Base-by-base conservation (phyloP, 768 basidiomycete species). In the Podaxis carcinomalis region DNA sequence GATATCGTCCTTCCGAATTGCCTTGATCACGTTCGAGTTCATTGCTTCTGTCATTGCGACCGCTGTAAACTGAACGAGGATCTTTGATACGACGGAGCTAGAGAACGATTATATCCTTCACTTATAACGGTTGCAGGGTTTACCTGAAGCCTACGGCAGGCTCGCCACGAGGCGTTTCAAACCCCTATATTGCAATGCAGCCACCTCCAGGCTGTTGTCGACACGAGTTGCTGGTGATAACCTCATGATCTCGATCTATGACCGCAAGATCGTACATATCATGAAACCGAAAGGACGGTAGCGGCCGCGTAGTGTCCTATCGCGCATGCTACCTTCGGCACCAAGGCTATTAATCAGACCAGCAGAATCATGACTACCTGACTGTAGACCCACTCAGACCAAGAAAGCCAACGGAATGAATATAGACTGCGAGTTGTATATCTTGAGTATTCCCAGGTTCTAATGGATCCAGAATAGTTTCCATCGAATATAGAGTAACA, bases 1-100 rank as follows among this genome's bases (percentile, higher is more conserved):
- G 40, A 67, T 65, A 56, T 70, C 69, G 39, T 66, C 62, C 5
- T 44, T 51, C 40, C 46, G 44, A 19, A 68, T 59, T 13, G 25
- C 61, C 13, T 42, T 54, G 1, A 61, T 36, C 5, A 59, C 27
- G 23, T 42, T 49, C 3, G 54, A 25, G 23, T 25, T 49, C 3
- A 57, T 40, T 7, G 32, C 37, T 35, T 52, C 32, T 13, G 51
- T 44, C 54, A 23, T 59, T 5, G 40, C 36, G 19, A 53, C n/a
- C 39, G n/a, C 13, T 60, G 23, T 39, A 23, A 14, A 19, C n/a
- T 3, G 42, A 11, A 23, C 23, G 32, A 32, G 32, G 32, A 9
- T 9, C 32, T 32, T 32, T 6, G 9, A 32, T 32, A 32, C 32
- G 42, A 5, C 3, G 14, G 19, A 7, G 39, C 14, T n/a, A 44